Evolutionary conservation across 2,329 filamentous ascomycete species (phyloP).

Genomic region (Aspergillus sp.): DNA sequence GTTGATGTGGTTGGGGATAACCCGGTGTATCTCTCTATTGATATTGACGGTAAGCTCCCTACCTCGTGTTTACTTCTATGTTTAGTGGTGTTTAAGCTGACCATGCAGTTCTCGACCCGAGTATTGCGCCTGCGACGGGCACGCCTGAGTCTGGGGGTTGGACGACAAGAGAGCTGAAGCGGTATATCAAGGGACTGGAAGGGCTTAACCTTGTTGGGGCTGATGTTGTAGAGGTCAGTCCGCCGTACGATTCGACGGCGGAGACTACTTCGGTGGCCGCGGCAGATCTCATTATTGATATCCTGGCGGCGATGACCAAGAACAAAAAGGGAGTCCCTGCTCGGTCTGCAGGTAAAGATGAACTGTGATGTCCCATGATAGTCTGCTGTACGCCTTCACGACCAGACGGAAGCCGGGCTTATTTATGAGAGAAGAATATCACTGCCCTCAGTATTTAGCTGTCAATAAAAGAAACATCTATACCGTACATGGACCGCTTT

Average conservation of each 20-base stretch:
- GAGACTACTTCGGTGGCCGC: constrained; percentile 41
- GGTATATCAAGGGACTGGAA: constrained; percentile 19
- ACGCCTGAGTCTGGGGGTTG: constrained; percentile 25
- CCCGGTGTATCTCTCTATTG: constrained; percentile 32
- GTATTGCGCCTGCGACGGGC: constrained; percentile 34
- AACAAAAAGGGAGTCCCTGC: background rate
- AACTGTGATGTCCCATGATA: background rate
- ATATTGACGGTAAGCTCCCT: constrained; percentile 27
- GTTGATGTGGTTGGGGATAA: constrained; percentile 16
- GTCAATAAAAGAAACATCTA: too few species aligned
- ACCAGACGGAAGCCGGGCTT: too few species aligned
- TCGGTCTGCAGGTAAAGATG: background rate
- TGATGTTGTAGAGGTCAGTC: constrained; percentile 50
- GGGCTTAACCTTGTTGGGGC: constrained; percentile 22
- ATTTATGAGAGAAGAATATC: too few species aligned
- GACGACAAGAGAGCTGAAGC: constrained; percentile 22
- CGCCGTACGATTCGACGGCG: constrained; percentile 23
- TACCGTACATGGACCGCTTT: too few species aligned
- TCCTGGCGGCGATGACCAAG: constrained; percentile 27
- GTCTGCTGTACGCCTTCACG: too few species aligned
- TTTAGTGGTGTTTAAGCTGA: background rate
- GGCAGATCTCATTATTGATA: constrained; percentile 31
- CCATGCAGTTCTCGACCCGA: constrained; percentile 26
- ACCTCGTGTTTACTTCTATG: too few species aligned
- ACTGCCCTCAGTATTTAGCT: too few species aligned